Evolutionary conservation across 139 green algal genomes (phyloP).

Genomic region (Nannochloris sp.): DNA sequence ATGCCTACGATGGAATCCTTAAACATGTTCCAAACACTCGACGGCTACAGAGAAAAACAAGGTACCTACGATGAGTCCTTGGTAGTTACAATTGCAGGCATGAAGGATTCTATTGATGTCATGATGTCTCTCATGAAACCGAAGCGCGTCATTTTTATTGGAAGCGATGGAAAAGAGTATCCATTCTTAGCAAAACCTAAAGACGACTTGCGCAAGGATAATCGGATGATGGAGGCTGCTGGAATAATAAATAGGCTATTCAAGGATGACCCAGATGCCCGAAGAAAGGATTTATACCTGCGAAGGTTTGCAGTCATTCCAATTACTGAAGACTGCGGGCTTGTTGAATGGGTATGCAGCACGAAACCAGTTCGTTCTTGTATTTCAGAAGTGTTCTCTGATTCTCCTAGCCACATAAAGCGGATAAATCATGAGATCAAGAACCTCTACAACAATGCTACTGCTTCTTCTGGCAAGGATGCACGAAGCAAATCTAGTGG

Average conservation of each 20-base stretch:
- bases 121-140: slow-evolving; percentile 76
- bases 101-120: slow-evolving; percentile 74
- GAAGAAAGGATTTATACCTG: slow-evolving; percentile 67
- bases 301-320: slow-evolving; percentile 77
- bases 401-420: slow-evolving; percentile 15
- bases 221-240: slow-evolving; percentile 91
- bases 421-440: slow-evolving; percentile 12
- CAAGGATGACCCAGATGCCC: slow-evolving; percentile 30
- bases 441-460: slow-evolving; percentile 34
- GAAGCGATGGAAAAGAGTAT: slow-evolving; percentile 74
- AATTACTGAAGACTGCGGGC: slow-evolving; percentile 86
- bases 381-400: slow-evolving; percentile 52
- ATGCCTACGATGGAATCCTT: slow-evolving; percentile 24
- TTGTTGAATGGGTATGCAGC: slow-evolving; percentile 73
- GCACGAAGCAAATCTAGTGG: neutral
- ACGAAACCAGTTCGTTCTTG: slow-evolving; percentile 52
- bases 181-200: slow-evolving; percentile 95
- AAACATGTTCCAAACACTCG: neutral
- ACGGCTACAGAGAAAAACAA: neutral
- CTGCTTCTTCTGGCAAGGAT: slow-evolving; percentile 51
- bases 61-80: neutral
- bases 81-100: slow-evolving; percentile 55
- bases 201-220: slow-evolving; percentile 96
- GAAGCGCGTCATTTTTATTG: slow-evolving; percentile 73
- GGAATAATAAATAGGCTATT: slow-evolving; percentile 65